Evolutionary conservation across 352 stramenopile species (phyloP), one percentile per base, ranked within the genome.

Genomic region (Phytophthora brassicae): DNA sequence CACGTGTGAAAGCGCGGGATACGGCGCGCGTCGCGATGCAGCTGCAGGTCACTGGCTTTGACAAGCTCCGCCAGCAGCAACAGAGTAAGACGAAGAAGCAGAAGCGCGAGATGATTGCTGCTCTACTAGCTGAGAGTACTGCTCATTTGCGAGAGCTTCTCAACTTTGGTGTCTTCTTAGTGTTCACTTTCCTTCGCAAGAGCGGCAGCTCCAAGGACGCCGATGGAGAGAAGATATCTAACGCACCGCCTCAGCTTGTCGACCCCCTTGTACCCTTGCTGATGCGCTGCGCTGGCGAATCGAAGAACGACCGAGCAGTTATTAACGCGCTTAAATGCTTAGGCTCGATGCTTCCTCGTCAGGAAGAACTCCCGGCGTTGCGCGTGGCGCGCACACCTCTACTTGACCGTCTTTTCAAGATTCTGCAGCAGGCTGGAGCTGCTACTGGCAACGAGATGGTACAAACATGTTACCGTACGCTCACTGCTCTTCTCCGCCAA

Each of bases 391-490:
- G 95, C 16, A 78, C 79, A 23, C 72, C 87, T 26, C 73, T 98
- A 16, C 89, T 96, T 24, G 81, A 95, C 56, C 86, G 92, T n/a
- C 78, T 98, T 19, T 92, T 99, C 57, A 90, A 97, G 70, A 97
- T 96, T 60, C 60, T 94, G 45, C 80, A 90, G 44, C 92, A 96
- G 53, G 82, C 91, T 39, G 92, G 90, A 51, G 85, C 88, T 33
- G 95, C 94, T 33, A 97, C 90, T 43, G 87, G 95, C 43, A 96
- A 97, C 60, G 96, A 99, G 60, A 92, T 98, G 77, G 92, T 97
- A 20, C 96, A 98, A 78, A 92, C 90, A 7, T 98, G 95, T 64
- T 98, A 98, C 66, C 94, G 88, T 52, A 92, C 90, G 26, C 79
- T 99, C 6, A 97, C 93, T 16, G 70, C 97, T 11, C 72, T 99